Percentiles rank a stretch among this genome's conserved stretches.
phyloP scores from a whole-genome alignment of 139 green algal species.

The Ettlia oleoabundans region DNA sequence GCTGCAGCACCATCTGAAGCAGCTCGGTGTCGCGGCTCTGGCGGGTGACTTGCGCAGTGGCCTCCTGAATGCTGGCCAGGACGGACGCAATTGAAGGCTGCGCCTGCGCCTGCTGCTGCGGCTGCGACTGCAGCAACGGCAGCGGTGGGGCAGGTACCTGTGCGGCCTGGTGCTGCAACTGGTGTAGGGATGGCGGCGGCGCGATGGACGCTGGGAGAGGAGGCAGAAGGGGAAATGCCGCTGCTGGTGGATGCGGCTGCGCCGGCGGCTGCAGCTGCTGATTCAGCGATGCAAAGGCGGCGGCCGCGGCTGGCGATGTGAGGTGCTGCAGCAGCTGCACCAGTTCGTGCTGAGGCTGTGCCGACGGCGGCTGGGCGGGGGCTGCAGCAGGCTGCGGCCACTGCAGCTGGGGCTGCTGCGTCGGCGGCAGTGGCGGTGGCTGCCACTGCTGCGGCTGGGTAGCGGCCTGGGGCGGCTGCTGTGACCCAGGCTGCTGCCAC shows the following conservation, averaged over 20 bases:
- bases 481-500: neutral
- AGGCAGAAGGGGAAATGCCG: neutral
- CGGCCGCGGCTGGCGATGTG: neutral
- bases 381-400: neutral
- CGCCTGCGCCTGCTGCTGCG: no score
- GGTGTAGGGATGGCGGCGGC: neutral
- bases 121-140: no score
- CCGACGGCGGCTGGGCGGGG: neutral
- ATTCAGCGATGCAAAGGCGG: neutral
- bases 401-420: conserved; percentile 4
- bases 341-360: neutral
- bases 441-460: neutral
- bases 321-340: conserved; percentile 1
- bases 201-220: no score
- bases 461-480: no score
- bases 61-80: no score
- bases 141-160: no score
- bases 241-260: neutral
- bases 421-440: neutral
- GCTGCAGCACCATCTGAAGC: no score
- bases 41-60: no score
- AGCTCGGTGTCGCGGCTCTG: no score
- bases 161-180: no score
- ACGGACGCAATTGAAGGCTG: no score
- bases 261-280: neutral